Evolutionary conservation across 371 early-diverging fungal species (phyloP).

Genomic region (Zancudomyces culisetae): DNA sequence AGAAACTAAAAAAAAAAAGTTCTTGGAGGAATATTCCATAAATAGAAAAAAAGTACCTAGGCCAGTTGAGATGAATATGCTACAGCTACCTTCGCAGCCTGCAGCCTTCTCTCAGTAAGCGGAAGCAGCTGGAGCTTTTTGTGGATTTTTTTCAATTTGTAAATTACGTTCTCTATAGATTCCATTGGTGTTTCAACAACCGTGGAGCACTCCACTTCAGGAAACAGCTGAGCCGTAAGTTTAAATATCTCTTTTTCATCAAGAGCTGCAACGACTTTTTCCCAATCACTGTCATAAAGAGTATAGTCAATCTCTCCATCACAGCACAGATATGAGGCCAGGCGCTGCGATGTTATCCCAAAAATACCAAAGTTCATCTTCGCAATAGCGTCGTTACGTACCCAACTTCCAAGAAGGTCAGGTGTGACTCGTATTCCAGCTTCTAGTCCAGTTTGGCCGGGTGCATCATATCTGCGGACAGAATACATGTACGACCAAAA

Average conservation of each 20-base stretch:
- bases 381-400: background rate
- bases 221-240: background rate
- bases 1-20: no score
- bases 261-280: background rate
- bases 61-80: conserved; percentile 1
- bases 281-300: background rate
- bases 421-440: background rate
- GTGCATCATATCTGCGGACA: background rate
- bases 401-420: background rate
- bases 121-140: background rate
- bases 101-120: background rate
- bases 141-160: background rate
- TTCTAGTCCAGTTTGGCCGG: background rate
- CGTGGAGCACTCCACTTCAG: background rate
- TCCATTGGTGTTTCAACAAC: background rate
- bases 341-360: background rate
- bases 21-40: no score
- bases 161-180: background rate
- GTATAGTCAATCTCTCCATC: background rate
- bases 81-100: background rate
- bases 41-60: no score
- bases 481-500: conserved; percentile 1
- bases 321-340: background rate
- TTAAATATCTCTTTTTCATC: background rate
- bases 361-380: background rate